Evolutionary conservation across 345 rosid genomes (phyloP).

Genomic region (Gossypium herbaceum): DNA sequence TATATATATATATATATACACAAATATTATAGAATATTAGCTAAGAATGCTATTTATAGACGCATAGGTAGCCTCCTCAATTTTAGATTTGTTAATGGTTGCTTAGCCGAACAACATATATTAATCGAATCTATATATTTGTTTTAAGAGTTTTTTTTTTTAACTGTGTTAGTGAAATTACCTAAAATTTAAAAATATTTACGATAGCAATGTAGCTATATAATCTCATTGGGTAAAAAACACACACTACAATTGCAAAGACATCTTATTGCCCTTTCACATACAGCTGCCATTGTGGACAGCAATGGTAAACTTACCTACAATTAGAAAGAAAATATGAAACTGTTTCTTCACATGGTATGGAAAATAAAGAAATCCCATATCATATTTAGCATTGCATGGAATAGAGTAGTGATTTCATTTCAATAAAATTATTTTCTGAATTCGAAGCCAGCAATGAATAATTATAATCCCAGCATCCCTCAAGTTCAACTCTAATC

Average conservation of each 20-base stretch:
- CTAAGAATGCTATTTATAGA: not conserved
- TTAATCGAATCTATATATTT: not conserved
- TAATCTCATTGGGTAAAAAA: not conserved
- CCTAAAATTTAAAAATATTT: not conserved
- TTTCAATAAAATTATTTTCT: not conserved
- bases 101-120: not conserved
- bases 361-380: not conserved
- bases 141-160: not conserved
- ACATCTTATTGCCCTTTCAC: not conserved
- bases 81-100: not conserved
- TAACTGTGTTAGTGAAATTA: not conserved
- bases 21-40: not conserved
- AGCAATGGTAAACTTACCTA: not conserved
- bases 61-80: not conserved
- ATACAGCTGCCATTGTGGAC: not conserved
- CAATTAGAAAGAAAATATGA: not conserved
- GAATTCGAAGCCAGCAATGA: too few relatives aligned
- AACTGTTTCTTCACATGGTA: slow-evolving; percentile 13
- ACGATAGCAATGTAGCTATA: not conserved
- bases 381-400: not conserved
- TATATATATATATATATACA: not conserved
- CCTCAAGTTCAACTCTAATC: too few relatives aligned
- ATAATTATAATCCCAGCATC: too few relatives aligned
- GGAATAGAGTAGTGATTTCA: not conserved
- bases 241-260: not conserved